Percentiles rank a stretch among this genome's conserved stretches.
Conservation (phyloP, 106 monocot genomes). For the Chionographis japonica region DNA sequence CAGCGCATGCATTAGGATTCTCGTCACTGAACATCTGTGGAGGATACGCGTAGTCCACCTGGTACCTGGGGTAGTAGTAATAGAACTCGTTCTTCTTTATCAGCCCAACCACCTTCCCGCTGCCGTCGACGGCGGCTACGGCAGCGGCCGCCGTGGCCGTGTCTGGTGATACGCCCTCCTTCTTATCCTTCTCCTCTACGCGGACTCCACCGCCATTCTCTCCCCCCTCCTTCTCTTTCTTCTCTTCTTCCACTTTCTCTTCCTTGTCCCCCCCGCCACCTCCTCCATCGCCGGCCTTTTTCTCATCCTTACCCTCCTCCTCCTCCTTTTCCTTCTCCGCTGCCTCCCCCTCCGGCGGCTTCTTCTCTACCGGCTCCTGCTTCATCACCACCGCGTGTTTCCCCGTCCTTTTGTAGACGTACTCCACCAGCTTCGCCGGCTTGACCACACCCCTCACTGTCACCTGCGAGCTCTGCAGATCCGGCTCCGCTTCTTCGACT, state of each 20-base stretch:
- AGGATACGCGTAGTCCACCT: too few relatives aligned
- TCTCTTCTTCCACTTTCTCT: conserved; percentile 10
- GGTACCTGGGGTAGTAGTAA: too few relatives aligned
- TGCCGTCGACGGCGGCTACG: too few relatives aligned
- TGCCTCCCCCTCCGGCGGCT: conserved; percentile 1
- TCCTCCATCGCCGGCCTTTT: too few relatives aligned
- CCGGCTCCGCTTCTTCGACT: conserved; percentile 60
- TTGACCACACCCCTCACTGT: conserved; percentile 69
- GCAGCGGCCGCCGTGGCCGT: not conserved
- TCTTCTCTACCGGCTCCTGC: conserved; percentile 42
- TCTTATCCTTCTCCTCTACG: conserved; percentile 16
- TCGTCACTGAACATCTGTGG: too few relatives aligned
- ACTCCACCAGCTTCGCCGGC: conserved; percentile 52
- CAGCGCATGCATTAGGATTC: too few relatives aligned
- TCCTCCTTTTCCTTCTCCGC: conserved; percentile 4
- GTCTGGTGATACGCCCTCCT: not conserved
- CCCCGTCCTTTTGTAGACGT: conserved; percentile 76
- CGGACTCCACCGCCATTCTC: too few relatives aligned
- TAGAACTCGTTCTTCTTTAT: too few relatives aligned
- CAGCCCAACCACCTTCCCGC: too few relatives aligned
- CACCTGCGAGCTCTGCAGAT: conserved; percentile 63
- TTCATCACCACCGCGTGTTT: conserved; percentile 73
- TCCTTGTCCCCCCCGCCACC: conserved; percentile 2
- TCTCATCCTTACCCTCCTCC: too few relatives aligned
- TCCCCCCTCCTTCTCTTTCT: conserved; percentile 6